phyloP scores from a whole-genome alignment of 140 eudicot genomes.

The Flaveria floridana region DNA sequence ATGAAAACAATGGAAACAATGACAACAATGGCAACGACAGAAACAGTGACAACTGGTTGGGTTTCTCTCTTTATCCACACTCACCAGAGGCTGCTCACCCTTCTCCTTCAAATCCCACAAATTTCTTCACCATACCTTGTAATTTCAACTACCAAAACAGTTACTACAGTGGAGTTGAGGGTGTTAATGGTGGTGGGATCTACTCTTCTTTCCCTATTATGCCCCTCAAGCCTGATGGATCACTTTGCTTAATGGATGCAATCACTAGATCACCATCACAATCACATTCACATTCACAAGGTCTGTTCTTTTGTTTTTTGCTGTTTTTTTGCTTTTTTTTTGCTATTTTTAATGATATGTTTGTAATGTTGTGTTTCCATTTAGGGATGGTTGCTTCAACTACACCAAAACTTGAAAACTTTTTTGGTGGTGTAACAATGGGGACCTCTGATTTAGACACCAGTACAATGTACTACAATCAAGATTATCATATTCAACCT shows the following conservation, averaged over 20 bases:
- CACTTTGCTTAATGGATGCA: constrained; percentile 74
- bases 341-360: constrained; percentile 8
- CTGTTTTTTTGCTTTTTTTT: not conserved
- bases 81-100: constrained; percentile 35
- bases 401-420: constrained; percentile 85
- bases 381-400: constrained; percentile 49
- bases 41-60: constrained; percentile 58
- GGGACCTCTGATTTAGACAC: constrained; percentile 61
- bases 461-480: constrained; percentile 60
- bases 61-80: constrained; percentile 78
- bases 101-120: constrained; percentile 36
- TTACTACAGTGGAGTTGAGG: constrained; percentile 51
- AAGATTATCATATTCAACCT: constrained; percentile 44
- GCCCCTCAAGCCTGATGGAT: constrained; percentile 95
- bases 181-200: constrained; percentile 47
- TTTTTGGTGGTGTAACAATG: constrained; percentile 83
- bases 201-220: constrained; percentile 60
- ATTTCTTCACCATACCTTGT: constrained; percentile 36
- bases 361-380: constrained; percentile 29
- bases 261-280: constrained; percentile 59
- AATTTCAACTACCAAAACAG: constrained; percentile 52
- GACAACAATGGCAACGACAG: constrained; percentile 43
- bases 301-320: constrained; percentile 24
- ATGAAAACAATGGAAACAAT: constrained; percentile 27
- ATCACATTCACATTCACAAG: constrained; percentile 47